Percentiles rank a stretch among this genome's conserved stretches.
Conservation (phyloP, 768 basidiomycete genomes). For the Leccinum subtestaceum region DNA sequence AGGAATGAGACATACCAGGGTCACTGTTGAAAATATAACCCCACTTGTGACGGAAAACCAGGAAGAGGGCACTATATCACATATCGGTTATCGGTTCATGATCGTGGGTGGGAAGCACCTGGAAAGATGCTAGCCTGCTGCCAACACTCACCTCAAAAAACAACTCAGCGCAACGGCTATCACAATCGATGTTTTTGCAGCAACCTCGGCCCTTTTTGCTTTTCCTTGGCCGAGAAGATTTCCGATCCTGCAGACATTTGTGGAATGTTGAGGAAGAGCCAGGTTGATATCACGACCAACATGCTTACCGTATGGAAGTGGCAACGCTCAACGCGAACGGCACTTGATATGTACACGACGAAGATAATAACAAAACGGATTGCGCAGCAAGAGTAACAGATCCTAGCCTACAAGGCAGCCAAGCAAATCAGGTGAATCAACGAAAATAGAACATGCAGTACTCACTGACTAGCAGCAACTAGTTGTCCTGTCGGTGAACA, state of each 20-base stretch:
- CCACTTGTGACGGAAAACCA: constrained; percentile 64
- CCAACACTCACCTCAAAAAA: constrained; percentile 54
- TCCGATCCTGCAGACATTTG: constrained; percentile 56
- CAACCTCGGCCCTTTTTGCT: constrained; percentile 65
- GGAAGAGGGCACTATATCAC: constrained; percentile 46
- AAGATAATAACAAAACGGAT: constrained; percentile 76
- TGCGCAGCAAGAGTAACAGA: constrained; percentile 83
- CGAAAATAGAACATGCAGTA: background rate
- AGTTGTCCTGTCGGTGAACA: background rate
- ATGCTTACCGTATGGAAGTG: constrained; percentile 71
- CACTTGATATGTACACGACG: constrained; percentile 76
- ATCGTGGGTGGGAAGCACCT: background rate
- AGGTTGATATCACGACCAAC: background rate
- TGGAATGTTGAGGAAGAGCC: background rate
- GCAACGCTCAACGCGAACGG: constrained; percentile 83
- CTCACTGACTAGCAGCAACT: constrained; percentile 57
- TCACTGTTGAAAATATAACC: constrained; percentile 73
- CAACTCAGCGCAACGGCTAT: constrained; percentile 63
- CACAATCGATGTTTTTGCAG: constrained; percentile 61
- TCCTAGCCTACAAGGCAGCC: constrained; percentile 54
- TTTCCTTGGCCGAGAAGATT: constrained; percentile 85
- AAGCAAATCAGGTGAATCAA: background rate
- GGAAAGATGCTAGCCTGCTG: background rate
- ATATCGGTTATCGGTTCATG: background rate
- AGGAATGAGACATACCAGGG: constrained; percentile 39